A percentile compares a stretch with the other conserved stretches of the same genome.
These are phyloP conservation scores for Alternaria hordeiaustralica DNA, from an alignment of 2,329 filamentous ascomycete species.

Conservation along the genomic window DNA sequence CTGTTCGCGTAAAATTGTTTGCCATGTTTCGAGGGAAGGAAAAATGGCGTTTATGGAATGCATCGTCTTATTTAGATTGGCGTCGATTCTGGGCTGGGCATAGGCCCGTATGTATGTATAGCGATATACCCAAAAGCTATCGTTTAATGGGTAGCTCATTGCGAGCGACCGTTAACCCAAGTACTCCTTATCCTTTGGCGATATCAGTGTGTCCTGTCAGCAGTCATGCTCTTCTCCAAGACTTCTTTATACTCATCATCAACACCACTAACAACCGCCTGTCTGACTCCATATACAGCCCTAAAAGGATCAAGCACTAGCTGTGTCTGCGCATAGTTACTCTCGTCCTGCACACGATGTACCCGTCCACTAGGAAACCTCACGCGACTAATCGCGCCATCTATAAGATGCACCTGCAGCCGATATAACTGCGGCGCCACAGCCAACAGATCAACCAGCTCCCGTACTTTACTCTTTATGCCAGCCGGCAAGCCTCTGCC, in stretches of 20 bases:
- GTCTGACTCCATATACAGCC: slow-evolving; percentile 44
- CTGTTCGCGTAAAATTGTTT: slow-evolving; percentile 69
- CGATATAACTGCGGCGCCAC: slow-evolving; percentile 29
- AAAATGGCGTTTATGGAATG: slow-evolving; percentile 27
- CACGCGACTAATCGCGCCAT: slow-evolving; percentile 35
- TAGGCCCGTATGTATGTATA: slow-evolving; percentile 18
- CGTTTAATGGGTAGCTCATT: slow-evolving; percentile 17
- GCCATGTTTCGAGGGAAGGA: slow-evolving; percentile 4
- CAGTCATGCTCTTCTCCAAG: slow-evolving; percentile 44
- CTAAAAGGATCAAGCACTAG: slow-evolving; percentile 53
- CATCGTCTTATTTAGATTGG: slow-evolving; percentile 12
- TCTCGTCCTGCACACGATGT: slow-evolving; percentile 44
- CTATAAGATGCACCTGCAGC: slow-evolving; percentile 42
- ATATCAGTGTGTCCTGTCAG: slow-evolving; percentile 11
- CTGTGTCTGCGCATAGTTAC: slow-evolving; percentile 47
- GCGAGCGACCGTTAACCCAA: slow-evolving; percentile 4
- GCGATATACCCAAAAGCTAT: slow-evolving; percentile 33
- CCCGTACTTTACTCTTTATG: slow-evolving; percentile 49
- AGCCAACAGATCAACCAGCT: slow-evolving; percentile 49
- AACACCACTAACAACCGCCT: slow-evolving; percentile 49
- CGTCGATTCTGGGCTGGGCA: slow-evolving; percentile 9
- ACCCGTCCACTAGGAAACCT: slow-evolving; percentile 39
- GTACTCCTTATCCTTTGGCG: background rate
- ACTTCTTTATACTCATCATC: slow-evolving; percentile 45
- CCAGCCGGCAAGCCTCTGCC: slow-evolving; percentile 54